These are phyloP conservation scores for Platanthera zijinensis DNA, from an alignment of 106 monocot species.

Conservation along the genomic window DNA sequence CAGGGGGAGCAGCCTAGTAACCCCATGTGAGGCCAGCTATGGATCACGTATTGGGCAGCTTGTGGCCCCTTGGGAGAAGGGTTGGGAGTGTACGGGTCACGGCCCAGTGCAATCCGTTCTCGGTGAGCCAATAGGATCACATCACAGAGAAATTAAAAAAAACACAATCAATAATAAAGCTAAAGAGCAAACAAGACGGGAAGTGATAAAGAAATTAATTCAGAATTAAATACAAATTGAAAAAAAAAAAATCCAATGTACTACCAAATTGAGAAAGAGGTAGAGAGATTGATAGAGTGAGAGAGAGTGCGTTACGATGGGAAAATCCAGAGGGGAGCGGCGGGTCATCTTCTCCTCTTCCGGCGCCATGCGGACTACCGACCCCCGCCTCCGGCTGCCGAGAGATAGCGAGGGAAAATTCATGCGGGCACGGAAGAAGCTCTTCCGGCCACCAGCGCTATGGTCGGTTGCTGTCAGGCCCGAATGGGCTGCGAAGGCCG, in stretches of 20 bases:
- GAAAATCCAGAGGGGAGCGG: constrained; percentile 82
- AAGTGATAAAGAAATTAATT: neutral
- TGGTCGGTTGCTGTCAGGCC: neutral
- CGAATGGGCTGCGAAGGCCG: neutral
- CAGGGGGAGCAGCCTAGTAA: too few species aligned
- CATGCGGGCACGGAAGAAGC: too few species aligned
- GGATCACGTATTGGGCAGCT: too few species aligned
- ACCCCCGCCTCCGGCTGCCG: constrained; percentile 7
- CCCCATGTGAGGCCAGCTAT: too few species aligned
- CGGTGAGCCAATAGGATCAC: too few species aligned
- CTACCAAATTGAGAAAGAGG: neutral
- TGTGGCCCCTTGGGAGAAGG: too few species aligned
- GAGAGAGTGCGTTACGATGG: constrained; percentile 38
- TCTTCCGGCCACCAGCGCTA: neutral
- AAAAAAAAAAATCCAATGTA: neutral
- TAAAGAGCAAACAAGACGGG: neutral
- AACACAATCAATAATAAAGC: neutral
- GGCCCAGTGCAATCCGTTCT: too few species aligned
- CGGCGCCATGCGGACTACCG: constrained; percentile 63
- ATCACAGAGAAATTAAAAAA: neutral
- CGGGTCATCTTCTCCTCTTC: constrained; percentile 94
- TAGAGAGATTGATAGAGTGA: neutral
- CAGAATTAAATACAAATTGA: neutral
- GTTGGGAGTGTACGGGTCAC: too few species aligned
- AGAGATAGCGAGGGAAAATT: neutral